phyloP scores from a whole-genome alignment of 164 flowering plant genomes.

The Aristolochia californica region DNA sequence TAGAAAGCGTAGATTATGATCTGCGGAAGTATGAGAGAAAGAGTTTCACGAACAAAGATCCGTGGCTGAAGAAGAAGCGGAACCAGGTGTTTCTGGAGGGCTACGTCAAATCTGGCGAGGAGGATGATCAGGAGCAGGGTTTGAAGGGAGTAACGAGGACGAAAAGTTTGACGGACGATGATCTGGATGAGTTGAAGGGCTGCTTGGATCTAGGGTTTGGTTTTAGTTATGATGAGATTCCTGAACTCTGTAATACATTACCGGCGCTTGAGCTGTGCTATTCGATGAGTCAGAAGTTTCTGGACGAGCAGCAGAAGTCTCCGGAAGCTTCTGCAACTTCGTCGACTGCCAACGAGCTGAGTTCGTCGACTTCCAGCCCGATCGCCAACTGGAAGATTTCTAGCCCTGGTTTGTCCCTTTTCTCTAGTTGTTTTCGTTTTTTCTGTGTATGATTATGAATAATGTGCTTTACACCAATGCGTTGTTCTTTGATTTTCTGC shows the following conservation, averaged over 20 bases:
- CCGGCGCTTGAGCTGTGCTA: constrained; percentile 92
- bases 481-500: background rate
- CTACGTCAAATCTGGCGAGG: constrained; percentile 37
- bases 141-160: constrained; percentile 26
- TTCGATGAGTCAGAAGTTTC: constrained; percentile 72
- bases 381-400: constrained; percentile 86
- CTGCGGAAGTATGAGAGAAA: too few species aligned
- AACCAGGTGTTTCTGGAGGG: constrained; percentile 64
- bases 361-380: constrained; percentile 27
- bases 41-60: background rate
- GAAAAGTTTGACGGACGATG: constrained; percentile 70
- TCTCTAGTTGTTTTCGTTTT: background rate
- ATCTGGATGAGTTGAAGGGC: constrained; percentile 74
- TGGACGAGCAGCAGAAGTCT: constrained; percentile 45
- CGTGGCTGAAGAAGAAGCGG: constrained; percentile 34
- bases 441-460: background rate
- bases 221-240: constrained; percentile 79
- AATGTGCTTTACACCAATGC: background rate
- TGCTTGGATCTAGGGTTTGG: constrained; percentile 87
- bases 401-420: constrained; percentile 54
- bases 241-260: constrained; percentile 74
- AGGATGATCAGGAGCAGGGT: constrained; percentile 22
- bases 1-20: too few species aligned
- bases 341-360: constrained; percentile 3
- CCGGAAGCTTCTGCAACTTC: constrained; percentile 21